Evolutionary conservation across 306 rosid species (phyloP).

Genomic region (Urtica urens): DNA sequence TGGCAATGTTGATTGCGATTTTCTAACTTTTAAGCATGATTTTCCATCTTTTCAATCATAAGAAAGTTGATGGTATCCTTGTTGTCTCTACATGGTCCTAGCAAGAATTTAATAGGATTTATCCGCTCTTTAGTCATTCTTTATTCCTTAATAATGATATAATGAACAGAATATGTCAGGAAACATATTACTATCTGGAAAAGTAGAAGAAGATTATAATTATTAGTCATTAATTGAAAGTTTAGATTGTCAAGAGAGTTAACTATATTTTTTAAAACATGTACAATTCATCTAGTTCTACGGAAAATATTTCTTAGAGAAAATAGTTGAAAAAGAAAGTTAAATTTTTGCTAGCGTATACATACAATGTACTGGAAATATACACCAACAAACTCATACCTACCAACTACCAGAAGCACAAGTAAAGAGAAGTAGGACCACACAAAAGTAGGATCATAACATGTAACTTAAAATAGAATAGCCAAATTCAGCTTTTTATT

Average conservation of each 20-base stretch:
- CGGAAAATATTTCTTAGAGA: no score
- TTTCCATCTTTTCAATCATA: background rate
- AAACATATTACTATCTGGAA: background rate
- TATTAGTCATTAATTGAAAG: background rate
- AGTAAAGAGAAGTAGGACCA: no score
- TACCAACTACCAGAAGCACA: no score
- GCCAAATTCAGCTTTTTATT: no score
- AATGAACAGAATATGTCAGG: background rate
- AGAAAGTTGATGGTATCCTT: slow-evolving; percentile 6
- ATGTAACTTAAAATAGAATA: no score
- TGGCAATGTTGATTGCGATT: slow-evolving; percentile 5
- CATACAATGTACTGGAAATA: no score
- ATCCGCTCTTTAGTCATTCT: background rate
- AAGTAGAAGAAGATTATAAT: background rate
- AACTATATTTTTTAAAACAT: background rate
- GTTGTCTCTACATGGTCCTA: slow-evolving; percentile 5
- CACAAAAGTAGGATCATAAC: no score
- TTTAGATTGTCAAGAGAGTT: background rate
- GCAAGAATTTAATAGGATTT: background rate
- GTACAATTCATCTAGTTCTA: no score
- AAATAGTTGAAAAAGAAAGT: no score
- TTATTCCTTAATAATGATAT: background rate
- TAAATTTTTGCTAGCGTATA: no score
- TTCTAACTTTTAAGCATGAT: background rate
- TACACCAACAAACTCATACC: no score